Evolutionary conservation across 208 protist genomes (phyloP), one percentile per base, ranked within the genome.

Genomic region (Trypanosoma brucei): DNA sequence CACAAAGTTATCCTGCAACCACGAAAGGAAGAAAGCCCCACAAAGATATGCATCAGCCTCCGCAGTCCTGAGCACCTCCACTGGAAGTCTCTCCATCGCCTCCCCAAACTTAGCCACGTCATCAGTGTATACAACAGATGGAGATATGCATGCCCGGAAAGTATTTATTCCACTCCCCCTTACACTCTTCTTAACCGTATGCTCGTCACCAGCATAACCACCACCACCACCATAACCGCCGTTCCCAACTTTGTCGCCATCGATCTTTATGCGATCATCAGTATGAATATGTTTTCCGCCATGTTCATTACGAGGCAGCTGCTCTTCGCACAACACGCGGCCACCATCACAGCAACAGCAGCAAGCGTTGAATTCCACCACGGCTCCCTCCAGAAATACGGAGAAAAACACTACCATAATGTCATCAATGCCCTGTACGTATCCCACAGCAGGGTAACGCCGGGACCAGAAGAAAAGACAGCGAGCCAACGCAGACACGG

Each of bases 361-460:
- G 34, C 49, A 35, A 5, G 65, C 40, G 36, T 63, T 63, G 51
- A 37, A 34, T 62, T 87, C 75, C 22, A 72, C 63, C 35, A 94
- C 55, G 11, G 79, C 81, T 14, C 82, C 81, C 9, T 75, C 59
- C 42, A 96, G 64, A 69, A 98, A 98, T 38, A 95, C 83, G 11
- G 84, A 78, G 59, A 96, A 93, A 62, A 98, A 97, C 33, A 95
- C 80, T 37, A 75, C 82, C 13, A 96, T 76, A 7, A 98, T 65
- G 70, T 98, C 96, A 60, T 98, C 97, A 76, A 98, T 97, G 61
- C 96, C 96, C 68, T 98, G 94, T 54, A 98, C 96, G 70, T 98
- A 98, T 3, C 93, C 94, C 36, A 91, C 88, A 1, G 93, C 95
- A 7, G 96, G 95, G 74, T 97, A 95, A 1, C 93, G 81, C 44